These are phyloP conservation scores for Myxozyma monticola DNA, from an alignment of 805 yeast genomes.

Conservation along the genomic window DNA sequence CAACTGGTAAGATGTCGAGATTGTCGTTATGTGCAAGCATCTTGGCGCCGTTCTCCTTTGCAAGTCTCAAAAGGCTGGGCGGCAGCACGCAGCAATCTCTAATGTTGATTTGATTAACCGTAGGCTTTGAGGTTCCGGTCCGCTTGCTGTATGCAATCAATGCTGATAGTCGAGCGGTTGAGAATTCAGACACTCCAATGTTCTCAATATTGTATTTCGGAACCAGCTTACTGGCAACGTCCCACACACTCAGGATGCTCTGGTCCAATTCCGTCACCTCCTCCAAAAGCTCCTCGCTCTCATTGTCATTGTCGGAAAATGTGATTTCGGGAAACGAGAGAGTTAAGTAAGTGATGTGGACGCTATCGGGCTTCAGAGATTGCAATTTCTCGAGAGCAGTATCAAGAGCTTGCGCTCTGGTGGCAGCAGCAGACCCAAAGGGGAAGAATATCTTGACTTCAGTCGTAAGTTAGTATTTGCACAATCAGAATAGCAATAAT, in stretches of 20 bases:
- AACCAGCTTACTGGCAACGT: slow-evolving; percentile 20
- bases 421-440: not conserved
- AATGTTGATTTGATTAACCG: slow-evolving; percentile 39
- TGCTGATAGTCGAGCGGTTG: slow-evolving; percentile 31
- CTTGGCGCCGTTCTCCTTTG: slow-evolving; percentile 34
- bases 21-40: slow-evolving; percentile 41
- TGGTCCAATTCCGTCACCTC: not conserved
- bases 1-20: slow-evolving; percentile 30
- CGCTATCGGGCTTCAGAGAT: slow-evolving; percentile 6
- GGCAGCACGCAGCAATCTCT: slow-evolving; percentile 42
- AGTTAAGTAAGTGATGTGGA: slow-evolving; percentile 18
- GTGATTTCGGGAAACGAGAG: slow-evolving; percentile 36
- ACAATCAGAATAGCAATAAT: not conserved
- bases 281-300: slow-evolving; percentile 21
- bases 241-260: slow-evolving; percentile 31
- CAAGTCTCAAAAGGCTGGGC: slow-evolving; percentile 35
- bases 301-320: slow-evolving; percentile 36
- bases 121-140: slow-evolving; percentile 21
- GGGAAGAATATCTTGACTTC: slow-evolving; percentile 29
- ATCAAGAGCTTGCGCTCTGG: slow-evolving; percentile 10
- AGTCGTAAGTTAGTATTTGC: not conserved
- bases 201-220: slow-evolving; percentile 16
- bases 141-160: slow-evolving; percentile 25
- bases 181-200: slow-evolving; percentile 38
- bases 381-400: slow-evolving; percentile 12